A percentile compares a stretch with the other conserved stretches of the same genome.
These are phyloP conservation scores for Xerocomellus dryophilus DNA, from an alignment of 768 basidiomycete genomes.

Conservation along the genomic window DNA sequence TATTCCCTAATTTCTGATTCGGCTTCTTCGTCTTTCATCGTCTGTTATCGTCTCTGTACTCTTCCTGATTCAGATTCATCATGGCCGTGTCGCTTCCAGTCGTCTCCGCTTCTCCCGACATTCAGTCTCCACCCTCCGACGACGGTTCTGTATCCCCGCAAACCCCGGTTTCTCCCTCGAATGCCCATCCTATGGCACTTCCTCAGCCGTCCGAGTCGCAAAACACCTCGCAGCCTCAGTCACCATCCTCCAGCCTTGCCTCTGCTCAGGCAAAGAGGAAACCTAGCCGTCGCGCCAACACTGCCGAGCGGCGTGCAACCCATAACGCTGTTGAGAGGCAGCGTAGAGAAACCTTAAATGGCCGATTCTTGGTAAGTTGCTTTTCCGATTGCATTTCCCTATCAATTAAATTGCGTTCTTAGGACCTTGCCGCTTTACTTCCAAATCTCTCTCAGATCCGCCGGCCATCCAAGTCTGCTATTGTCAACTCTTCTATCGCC, in stretches of 20 bases:
- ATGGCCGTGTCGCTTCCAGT: conserved; percentile 42
- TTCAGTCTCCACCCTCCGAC: conserved; percentile 41
- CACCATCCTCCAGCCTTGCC: conserved; percentile 23
- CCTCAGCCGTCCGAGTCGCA: conserved; percentile 28
- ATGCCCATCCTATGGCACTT: conserved; percentile 36
- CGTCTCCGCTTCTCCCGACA: conserved; percentile 36
- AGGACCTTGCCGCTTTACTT: conserved; percentile 90
- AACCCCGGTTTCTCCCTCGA: conserved; percentile 46
- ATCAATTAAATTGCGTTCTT: conserved; percentile 15
- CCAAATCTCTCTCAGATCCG: conserved; percentile 89
- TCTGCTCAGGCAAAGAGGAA: conserved; percentile 66
- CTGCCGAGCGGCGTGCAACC: conserved; percentile 91
- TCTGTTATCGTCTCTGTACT: conserved; percentile 11
- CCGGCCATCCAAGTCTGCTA: conserved; percentile 92
- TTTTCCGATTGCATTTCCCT: conserved; percentile 9
- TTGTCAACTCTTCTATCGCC: conserved; percentile 94
- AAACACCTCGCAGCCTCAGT: conserved; percentile 21
- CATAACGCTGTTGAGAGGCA: conserved; percentile 98
- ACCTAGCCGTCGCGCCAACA: conserved; percentile 86
- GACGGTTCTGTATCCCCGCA: conserved; percentile 44
- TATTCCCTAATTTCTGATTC: conserved; percentile 16
- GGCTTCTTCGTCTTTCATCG: not conserved
- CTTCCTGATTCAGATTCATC: conserved; percentile 6
- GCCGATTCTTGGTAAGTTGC: conserved; percentile 75
- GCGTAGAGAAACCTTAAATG: conserved; percentile 89